These are phyloP conservation scores for Russula emetica DNA, from an alignment of 768 basidiomycete species.

Conservation along the genomic window DNA sequence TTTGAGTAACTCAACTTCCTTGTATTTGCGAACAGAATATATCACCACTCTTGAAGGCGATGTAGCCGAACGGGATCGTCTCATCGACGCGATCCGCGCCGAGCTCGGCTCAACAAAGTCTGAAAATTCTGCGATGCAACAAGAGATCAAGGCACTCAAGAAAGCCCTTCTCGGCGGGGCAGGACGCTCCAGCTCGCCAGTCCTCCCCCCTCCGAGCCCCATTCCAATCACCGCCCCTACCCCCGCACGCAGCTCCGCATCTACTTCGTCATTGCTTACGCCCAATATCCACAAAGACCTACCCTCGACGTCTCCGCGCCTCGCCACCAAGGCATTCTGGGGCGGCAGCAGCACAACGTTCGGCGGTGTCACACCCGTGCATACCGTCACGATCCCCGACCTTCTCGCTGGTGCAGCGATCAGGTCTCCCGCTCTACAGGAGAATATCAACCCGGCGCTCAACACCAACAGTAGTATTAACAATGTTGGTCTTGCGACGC, in stretches of 20 bases:
- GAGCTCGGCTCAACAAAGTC: constrained; percentile 75
- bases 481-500: constrained; percentile 35
- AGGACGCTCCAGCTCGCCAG: constrained; percentile 37
- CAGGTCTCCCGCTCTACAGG: constrained; percentile 44
- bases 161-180: constrained; percentile 68
- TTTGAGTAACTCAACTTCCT: constrained; percentile 1
- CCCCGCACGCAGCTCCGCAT: constrained; percentile 28
- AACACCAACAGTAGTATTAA: constrained; percentile 40
- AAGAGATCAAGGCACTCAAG: constrained; percentile 73
- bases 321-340: constrained; percentile 68
- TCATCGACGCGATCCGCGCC: constrained; percentile 81
- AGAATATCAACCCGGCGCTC: constrained; percentile 76
- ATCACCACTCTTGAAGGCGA: constrained; percentile 91
- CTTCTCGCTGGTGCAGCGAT: constrained; percentile 28
- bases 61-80: constrained; percentile 85
- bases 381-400: constrained; percentile 78
- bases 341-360: constrained; percentile 53
- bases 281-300: constrained; percentile 79
- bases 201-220: constrained; percentile 47
- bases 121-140: constrained; percentile 79
- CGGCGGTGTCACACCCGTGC: constrained; percentile 77
- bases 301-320: constrained; percentile 51
- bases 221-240: constrained; percentile 31
- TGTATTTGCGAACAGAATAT: constrained; percentile 57
- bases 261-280: constrained; percentile 39